Conservation (phyloP, 2,329 filamentous ascomycete genomes). For the Metarhizium rileyi region DNA sequence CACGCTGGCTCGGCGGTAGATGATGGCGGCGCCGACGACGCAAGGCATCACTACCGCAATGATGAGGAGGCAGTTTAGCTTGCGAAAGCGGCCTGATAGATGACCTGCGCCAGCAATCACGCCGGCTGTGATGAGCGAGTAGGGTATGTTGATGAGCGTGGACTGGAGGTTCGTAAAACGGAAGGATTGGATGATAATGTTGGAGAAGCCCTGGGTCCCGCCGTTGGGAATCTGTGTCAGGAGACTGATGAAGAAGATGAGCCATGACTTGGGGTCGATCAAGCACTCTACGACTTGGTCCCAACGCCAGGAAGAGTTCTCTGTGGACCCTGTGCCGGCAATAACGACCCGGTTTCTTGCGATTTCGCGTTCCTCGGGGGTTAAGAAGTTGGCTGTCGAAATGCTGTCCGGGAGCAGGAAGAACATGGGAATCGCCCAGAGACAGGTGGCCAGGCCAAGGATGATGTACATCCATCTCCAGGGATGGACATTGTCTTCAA, state of each 20-base stretch:
- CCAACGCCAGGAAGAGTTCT: constrained; percentile 38
- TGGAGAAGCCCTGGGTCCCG: constrained; percentile 49
- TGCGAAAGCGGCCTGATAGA: constrained; percentile 40
- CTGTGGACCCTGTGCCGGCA: constrained; percentile 41
- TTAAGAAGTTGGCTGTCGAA: constrained; percentile 47
- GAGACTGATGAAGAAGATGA: constrained; percentile 43
- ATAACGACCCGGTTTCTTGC: constrained; percentile 36
- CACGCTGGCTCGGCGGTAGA: constrained; percentile 35
- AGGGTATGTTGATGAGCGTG: constrained; percentile 48
- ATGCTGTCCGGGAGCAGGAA: constrained; percentile 42
- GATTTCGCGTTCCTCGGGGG: constrained; percentile 37
- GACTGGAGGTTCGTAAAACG: constrained; percentile 45
- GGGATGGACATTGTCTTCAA: constrained; percentile 33
- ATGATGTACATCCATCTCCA: constrained; percentile 52
- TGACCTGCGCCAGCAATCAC: constrained; percentile 40
- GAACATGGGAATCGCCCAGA: constrained; percentile 40
- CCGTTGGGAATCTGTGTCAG: constrained; percentile 52
- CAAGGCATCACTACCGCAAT: constrained; percentile 39
- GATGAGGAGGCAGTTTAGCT: constrained; percentile 42
- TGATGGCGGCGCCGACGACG: constrained; percentile 41
- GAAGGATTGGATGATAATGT: constrained; percentile 46
- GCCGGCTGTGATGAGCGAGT: constrained; percentile 40
- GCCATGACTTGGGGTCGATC: constrained; percentile 49
- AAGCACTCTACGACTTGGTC: constrained; percentile 44
- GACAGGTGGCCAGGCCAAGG: constrained; percentile 38